Evolutionary conservation across 2,329 filamentous ascomycete species (phyloP).

Genomic region (Fusarium redolens): DNA sequence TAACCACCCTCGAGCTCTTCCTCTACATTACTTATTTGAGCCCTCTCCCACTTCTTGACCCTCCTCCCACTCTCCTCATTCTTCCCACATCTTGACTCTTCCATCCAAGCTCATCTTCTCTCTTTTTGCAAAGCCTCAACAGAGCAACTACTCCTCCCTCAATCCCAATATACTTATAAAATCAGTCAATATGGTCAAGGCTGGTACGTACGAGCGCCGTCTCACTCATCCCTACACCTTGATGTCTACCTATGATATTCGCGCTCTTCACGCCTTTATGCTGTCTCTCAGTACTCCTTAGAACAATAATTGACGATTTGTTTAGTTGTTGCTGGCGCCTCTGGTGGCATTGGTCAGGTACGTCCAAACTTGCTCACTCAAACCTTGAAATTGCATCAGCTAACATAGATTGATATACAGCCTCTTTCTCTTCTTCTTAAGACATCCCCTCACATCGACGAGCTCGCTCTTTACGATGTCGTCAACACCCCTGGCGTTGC

Average conservation of each 20-base stretch:
- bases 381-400: slow-evolving; percentile 20
- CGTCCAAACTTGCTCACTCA: slow-evolving; percentile 42
- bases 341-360: slow-evolving; percentile 98
- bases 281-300: background rate
- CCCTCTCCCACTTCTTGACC: slow-evolving; percentile 37
- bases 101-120: slow-evolving; percentile 13
- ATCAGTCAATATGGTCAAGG: slow-evolving; percentile 67
- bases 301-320: slow-evolving; percentile 18
- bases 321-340: slow-evolving; percentile 88
- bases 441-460: slow-evolving; percentile 85
- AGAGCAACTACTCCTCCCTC: slow-evolving; percentile 1
- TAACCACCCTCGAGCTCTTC: slow-evolving; percentile 30
- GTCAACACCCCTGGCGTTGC: slow-evolving; percentile 98
- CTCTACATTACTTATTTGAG: slow-evolving; percentile 36
- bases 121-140: slow-evolving; percentile 7
- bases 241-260: background rate
- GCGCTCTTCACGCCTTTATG: background rate
- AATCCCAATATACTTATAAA: slow-evolving; percentile 22
- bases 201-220: slow-evolving; percentile 58
- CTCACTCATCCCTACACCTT: slow-evolving; percentile 39
- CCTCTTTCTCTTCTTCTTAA: slow-evolving; percentile 97
- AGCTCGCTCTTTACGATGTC: slow-evolving; percentile 98
- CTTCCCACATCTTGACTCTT: slow-evolving; percentile 16
- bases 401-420: slow-evolving; percentile 58
- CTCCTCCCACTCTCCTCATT: slow-evolving; percentile 14